phyloP scores from a whole-genome alignment of 768 basidiomycete genomes.

The Lactifluus hygrophoroides region DNA sequence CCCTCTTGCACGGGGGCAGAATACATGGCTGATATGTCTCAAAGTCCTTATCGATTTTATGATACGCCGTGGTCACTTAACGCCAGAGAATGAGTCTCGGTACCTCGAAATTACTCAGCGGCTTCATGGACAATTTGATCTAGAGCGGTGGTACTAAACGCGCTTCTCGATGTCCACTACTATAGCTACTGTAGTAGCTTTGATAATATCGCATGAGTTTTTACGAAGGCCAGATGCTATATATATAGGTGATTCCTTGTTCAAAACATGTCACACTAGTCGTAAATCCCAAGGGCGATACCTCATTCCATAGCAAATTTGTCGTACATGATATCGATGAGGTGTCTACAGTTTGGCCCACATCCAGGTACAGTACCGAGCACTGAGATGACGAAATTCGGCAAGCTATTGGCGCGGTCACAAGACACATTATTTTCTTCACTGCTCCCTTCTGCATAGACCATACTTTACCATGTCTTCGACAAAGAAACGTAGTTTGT shows the following conservation, averaged over 20 bases:
- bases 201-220: too few species aligned
- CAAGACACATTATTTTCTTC: not conserved
- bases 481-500: conserved; percentile 17
- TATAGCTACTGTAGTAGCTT: too few species aligned
- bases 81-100: conserved; percentile 80
- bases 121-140: conserved; percentile 65
- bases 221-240: not conserved
- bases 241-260: not conserved
- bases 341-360: too few species aligned
- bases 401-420: not conserved
- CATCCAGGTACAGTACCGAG: too few species aligned
- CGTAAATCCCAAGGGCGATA: too few species aligned
- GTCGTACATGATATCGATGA: too few species aligned
- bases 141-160: conserved; percentile 39
- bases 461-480: conserved; percentile 6
- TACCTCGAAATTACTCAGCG: conserved; percentile 69
- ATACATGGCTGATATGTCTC: not conserved
- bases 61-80: conserved; percentile 77
- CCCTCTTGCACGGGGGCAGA: not conserved
- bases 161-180: not conserved
- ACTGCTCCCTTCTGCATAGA: not conserved
- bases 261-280: too few species aligned
- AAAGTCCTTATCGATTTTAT: conserved; percentile 84
- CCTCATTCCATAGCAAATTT: too few species aligned
- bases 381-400: too few species aligned